These are phyloP conservation scores for Thymus mandschuricus DNA, from an alignment of 257 asterid genomes.

Conservation along the genomic window DNA sequence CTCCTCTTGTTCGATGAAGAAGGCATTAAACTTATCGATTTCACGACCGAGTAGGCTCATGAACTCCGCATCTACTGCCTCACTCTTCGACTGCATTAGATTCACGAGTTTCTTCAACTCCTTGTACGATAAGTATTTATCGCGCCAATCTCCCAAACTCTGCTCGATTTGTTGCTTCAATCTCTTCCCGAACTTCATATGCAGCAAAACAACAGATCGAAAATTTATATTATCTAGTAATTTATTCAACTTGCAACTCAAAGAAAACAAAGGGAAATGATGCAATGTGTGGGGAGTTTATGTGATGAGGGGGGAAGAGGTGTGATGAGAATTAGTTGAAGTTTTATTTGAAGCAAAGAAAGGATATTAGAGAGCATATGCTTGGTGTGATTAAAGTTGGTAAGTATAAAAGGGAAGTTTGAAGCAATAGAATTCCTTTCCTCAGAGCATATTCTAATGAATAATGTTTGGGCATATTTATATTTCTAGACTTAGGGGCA, in stretches of 20 bases:
- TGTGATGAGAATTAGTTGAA: constrained; percentile 22
- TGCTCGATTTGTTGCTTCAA: constrained; percentile 75
- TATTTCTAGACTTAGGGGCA: neutral
- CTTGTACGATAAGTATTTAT: constrained; percentile 75
- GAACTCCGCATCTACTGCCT: constrained; percentile 56
- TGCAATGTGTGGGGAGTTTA: neutral
- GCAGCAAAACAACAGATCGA: no score
- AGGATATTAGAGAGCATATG: constrained; percentile 89
- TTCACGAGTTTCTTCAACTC: constrained; percentile 72
- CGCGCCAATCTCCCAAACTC: constrained; percentile 78
- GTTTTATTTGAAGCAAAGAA: constrained; percentile 22
- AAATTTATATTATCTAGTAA: no score
- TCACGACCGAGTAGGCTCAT: constrained; percentile 66
- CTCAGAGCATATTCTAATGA: constrained; percentile 59
- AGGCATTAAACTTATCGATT: constrained; percentile 87
- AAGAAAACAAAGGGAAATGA: neutral
- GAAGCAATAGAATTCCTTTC: constrained; percentile 45
- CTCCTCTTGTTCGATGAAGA: constrained; percentile 86
- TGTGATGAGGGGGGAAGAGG: neutral
- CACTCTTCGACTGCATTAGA: constrained; percentile 46
- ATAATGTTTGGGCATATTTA: neutral
- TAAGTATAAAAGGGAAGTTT: constrained; percentile 28
- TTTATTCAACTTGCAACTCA: no score
- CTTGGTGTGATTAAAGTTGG: constrained; percentile 64
- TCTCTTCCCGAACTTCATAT: constrained; percentile 92